Conservation (phyloP, 2,329 filamentous ascomycete species). For the Aureobasidium namibiae region DNA sequence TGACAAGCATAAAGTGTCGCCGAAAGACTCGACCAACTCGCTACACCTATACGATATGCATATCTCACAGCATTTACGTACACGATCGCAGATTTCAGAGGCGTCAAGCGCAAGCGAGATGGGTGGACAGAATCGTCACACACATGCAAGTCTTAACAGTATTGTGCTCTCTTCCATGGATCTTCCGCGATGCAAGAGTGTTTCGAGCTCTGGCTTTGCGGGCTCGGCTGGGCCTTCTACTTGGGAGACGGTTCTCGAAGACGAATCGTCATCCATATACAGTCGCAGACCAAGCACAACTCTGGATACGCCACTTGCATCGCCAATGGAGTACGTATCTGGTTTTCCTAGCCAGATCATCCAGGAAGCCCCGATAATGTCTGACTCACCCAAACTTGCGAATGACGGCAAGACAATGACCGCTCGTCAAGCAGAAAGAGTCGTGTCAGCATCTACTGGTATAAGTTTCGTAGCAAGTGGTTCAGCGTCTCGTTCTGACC, state of each 20-base stretch:
- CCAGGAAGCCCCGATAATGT: neutral
- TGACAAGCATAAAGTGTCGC: neutral
- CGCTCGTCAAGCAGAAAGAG: neutral
- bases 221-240: conserved; percentile 28
- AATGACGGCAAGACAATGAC: neutral
- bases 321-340: no score
- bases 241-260: conserved; percentile 30
- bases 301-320: neutral
- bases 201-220: conserved; percentile 24
- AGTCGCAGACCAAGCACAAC: conserved; percentile 22
- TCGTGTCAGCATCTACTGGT: neutral
- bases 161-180: conserved; percentile 17
- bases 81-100: conserved; percentile 32
- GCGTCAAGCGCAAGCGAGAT: neutral
- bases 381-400: neutral
- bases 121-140: neutral
- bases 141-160: conserved; percentile 18
- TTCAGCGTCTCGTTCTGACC: neutral
- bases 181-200: conserved; percentile 8
- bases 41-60: conserved; percentile 37
- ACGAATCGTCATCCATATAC: conserved; percentile 31
- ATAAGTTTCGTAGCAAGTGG: neutral
- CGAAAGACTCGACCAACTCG: conserved; percentile 3
- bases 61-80: conserved; percentile 38
- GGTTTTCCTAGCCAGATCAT: neutral